Conservation (phyloP, 2,329 filamentous ascomycete species). For the Pyrenochaeta sp. region DNA sequence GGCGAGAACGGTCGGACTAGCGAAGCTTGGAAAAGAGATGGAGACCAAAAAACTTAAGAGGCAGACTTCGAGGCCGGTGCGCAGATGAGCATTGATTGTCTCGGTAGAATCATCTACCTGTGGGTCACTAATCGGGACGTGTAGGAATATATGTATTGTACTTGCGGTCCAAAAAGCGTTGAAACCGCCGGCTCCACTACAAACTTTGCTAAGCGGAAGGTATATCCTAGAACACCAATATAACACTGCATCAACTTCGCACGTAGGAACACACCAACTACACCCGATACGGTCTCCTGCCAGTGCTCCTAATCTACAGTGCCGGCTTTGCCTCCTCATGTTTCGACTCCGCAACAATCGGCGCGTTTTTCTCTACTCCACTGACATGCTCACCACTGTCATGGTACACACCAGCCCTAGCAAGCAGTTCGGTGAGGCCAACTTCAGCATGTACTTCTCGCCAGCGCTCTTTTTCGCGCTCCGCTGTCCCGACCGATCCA, state of each 20-base stretch:
- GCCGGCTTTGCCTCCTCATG: constrained; percentile 12
- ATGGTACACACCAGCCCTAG: constrained; percentile 15
- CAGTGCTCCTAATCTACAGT: constrained; percentile 3
- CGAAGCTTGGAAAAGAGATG: constrained; percentile 5
- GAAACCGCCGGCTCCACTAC: constrained; percentile 1
- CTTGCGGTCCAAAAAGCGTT: not conserved
- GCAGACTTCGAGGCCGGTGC: constrained; percentile 29
- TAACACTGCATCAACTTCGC: not conserved
- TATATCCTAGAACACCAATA: not conserved
- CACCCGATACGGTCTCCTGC: not conserved
- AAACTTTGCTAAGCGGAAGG: constrained; percentile 9
- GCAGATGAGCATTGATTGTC: constrained; percentile 3
- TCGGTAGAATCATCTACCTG: not conserved
- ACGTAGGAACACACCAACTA: not conserved
- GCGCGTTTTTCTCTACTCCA: constrained; percentile 20
- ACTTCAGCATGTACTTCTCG: constrained; percentile 73
- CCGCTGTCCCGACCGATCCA: constrained; percentile 69
- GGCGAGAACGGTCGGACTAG: constrained; percentile 2
- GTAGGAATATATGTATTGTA: not conserved
- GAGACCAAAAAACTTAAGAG: constrained; percentile 31
- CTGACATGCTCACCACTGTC: constrained; percentile 8
- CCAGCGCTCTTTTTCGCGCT: constrained; percentile 2
- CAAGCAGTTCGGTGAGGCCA: constrained; percentile 60
- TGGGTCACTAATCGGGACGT: not conserved
- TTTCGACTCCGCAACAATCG: constrained; percentile 15